Evolutionary conservation across 1,139 yeast genomes (phyloP), one percentile per base, ranked within the genome.

Genomic region (Suhomyces terraborum): DNA sequence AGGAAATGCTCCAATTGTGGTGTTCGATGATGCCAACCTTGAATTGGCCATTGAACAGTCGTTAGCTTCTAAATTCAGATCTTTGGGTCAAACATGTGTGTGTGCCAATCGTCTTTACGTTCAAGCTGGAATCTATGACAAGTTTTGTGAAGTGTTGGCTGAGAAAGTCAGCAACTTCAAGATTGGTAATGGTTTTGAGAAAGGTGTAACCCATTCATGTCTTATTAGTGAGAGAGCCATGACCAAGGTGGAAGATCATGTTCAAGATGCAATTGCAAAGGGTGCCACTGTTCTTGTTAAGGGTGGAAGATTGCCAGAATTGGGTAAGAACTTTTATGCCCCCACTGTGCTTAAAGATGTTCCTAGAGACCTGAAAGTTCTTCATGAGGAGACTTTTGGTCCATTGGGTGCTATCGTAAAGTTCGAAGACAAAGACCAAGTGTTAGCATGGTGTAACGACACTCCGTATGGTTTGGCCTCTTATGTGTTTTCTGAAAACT

Each of bases 1-100:
- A 34, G 98, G 97, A 31, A 91, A 89, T 61, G 95, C 97, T 4
- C 96, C 97, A 13, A 82, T 88, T 51, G 83, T 89, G 47, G 89
- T 88, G 8, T 88, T 88, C 64, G 85, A 81, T 20, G 96, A 88
- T 59, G 93, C 88, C 6, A 84, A 87, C 53, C 51, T 89, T 24
- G 91, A 85, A 45, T 69, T 71, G 38, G 96, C 96, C 1, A 89
- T 87, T 12, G 78, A 72, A 25, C 93, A 37, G 51, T 58, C 44
- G 41, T 60, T 80, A 47, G 81, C 79, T 24, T 77, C 83, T 50
- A 86, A 81, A 61, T 85, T 82, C 68, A 75, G 88, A 64, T 84
- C 84, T 32, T 70, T 82, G 43, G 94, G 94, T 31, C 94, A 86
- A 64, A 85, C 93, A 3, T 86, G 95, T 64, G 85, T 86, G 24